phyloP scores from a whole-genome alignment of 345 rosid species.

The Rubroshorea leprosula region DNA sequence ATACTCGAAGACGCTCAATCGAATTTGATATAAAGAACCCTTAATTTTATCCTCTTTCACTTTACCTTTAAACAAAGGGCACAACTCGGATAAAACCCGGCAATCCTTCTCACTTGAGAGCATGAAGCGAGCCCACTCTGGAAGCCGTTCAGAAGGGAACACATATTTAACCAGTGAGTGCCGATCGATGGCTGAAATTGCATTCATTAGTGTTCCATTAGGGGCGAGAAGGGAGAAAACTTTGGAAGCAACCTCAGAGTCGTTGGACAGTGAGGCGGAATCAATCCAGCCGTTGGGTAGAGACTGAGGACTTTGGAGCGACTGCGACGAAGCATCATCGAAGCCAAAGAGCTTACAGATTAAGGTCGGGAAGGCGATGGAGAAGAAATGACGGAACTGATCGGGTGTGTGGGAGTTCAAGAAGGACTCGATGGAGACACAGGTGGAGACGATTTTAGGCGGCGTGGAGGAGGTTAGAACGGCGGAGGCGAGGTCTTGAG shows the following conservation, averaged over 20 bases:
- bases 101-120: constrained; percentile 46
- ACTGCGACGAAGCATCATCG: constrained; percentile 39
- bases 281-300: constrained; percentile 58
- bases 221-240: constrained; percentile 60
- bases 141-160: constrained; percentile 76
- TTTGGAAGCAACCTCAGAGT: constrained; percentile 39
- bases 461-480: constrained; percentile 58
- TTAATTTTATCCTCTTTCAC: constrained; percentile 47
- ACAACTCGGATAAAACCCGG: constrained; percentile 39
- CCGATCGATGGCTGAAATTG: constrained; percentile 69
- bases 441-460: constrained; percentile 52
- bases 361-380: constrained; percentile 69
- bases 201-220: constrained; percentile 44
- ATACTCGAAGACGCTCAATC: constrained; percentile 73
- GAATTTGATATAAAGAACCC: constrained; percentile 51
- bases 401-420: constrained; percentile 63
- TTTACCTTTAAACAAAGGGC: constrained; percentile 59
- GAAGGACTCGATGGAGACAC: constrained; percentile 57
- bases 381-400: constrained; percentile 90
- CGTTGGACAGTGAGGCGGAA: constrained; percentile 36
- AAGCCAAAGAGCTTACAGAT: constrained; percentile 83
- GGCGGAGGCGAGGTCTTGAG: constrained; percentile 59
- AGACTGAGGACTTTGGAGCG: constrained; percentile 12
- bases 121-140: constrained; percentile 63
- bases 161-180: constrained; percentile 65